Percentiles rank a stretch among this genome's conserved stretches.
Conservation (phyloP, 2,329 filamentous ascomycete species). For the Ramichloridium luteum region DNA sequence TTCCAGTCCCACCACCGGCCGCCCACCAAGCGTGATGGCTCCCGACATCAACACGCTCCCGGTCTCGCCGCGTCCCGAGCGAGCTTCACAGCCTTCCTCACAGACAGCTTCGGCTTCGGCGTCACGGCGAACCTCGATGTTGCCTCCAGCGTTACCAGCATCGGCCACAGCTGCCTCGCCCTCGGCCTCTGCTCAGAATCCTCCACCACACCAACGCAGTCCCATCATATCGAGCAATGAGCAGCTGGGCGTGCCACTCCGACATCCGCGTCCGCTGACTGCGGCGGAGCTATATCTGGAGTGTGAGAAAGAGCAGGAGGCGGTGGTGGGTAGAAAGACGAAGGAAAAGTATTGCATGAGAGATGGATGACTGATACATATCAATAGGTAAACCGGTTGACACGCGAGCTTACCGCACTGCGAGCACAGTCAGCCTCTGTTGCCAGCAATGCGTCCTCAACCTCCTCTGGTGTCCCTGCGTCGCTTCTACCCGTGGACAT, state of each 20-base stretch:
- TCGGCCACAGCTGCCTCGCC: constrained; percentile 7
- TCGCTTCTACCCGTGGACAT: constrained; percentile 30
- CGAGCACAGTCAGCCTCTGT: constrained; percentile 54
- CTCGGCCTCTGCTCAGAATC: constrained; percentile 10
- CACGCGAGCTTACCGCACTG: constrained; percentile 75
- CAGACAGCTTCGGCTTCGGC: constrained; percentile 9
- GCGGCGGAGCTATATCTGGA: constrained; percentile 79
- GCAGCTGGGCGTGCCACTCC: constrained; percentile 43
- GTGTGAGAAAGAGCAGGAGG: constrained; percentile 90
- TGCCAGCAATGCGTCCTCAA: constrained; percentile 43
- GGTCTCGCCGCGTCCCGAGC: constrained; percentile 24
- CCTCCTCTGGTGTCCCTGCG: constrained; percentile 38
- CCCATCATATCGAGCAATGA: constrained; percentile 15
- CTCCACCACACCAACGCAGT: constrained; percentile 10
- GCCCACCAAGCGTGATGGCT: constrained; percentile 28
- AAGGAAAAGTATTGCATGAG: too few species aligned
- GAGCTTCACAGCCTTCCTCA: constrained; percentile 19
- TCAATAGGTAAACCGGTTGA: constrained; percentile 77
- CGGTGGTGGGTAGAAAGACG: constrained; percentile 53
- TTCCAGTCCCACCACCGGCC: too few species aligned
- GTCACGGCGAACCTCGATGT: constrained; percentile 13
- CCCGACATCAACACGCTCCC: constrained; percentile 37
- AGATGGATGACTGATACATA: too few species aligned
- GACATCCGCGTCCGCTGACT: constrained; percentile 78
- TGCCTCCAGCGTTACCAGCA: constrained; percentile 20